These are phyloP conservation scores for Penicillium mononematosum DNA, from an alignment of 495 filamentous ascomycete species.

Conservation along the genomic window DNA sequence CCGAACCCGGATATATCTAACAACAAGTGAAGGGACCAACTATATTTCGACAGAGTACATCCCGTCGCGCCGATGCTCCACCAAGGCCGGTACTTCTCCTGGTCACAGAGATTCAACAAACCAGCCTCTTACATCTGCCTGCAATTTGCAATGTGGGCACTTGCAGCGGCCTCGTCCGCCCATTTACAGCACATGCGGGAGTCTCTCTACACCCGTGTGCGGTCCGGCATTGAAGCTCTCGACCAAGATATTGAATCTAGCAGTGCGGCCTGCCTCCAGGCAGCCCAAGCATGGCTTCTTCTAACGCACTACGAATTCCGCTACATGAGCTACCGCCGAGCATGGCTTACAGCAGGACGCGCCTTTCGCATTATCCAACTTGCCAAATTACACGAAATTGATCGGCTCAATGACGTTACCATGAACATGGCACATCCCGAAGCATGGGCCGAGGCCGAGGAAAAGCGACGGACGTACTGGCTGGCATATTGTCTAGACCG, in stretches of 20 bases:
- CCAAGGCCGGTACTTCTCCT: conserved; percentile 44
- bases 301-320: conserved; percentile 54
- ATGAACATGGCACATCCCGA: conserved; percentile 17
- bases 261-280: conserved; percentile 30
- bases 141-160: conserved; percentile 57
- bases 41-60: conserved; percentile 61
- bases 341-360: conserved; percentile 54
- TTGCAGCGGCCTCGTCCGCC: conserved; percentile 51
- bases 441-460: conserved; percentile 40
- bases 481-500: conserved; percentile 55
- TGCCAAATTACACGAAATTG: conserved; percentile 49
- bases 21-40: conserved; percentile 47
- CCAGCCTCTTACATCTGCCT: conserved; percentile 41
- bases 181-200: conserved; percentile 51
- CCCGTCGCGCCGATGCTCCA: conserved; percentile 54
- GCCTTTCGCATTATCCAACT: conserved; percentile 55
- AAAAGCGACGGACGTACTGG: conserved; percentile 56
- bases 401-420: conserved; percentile 21
- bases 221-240: conserved; percentile 40
- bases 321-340: conserved; percentile 45
- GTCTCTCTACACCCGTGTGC: conserved; percentile 47
- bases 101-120: conserved; percentile 29
- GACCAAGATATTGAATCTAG: conserved; percentile 11
- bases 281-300: conserved; percentile 55
- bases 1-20: conserved; percentile 6